A percentile compares a stretch with the other conserved stretches of the same genome.
phyloP scores from a whole-genome alignment of 345 rosid genomes.

The Sisymbrium irio region DNA sequence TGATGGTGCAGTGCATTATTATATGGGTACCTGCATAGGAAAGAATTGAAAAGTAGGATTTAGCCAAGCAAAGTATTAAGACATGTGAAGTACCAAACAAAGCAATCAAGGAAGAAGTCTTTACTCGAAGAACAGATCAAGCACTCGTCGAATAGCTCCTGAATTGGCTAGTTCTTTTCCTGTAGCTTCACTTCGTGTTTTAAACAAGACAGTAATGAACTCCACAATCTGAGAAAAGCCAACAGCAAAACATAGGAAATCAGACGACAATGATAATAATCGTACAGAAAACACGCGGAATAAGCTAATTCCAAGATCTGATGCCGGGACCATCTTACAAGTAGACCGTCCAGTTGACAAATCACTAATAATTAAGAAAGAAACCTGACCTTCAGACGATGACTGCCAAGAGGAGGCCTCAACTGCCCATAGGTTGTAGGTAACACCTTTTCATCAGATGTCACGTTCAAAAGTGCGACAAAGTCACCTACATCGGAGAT shows the following conservation, averaged over 20 bases:
- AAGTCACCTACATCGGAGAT: slow-evolving; percentile 62
- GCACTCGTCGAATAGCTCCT: slow-evolving; percentile 62
- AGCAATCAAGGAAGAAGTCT: slow-evolving; percentile 24
- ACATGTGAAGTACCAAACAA: neutral
- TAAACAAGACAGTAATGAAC: slow-evolving; percentile 86
- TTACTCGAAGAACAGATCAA: slow-evolving; percentile 89
- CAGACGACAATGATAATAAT: neutral
- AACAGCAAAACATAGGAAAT: neutral
- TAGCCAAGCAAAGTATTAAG: slow-evolving; percentile 13
- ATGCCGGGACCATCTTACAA: neutral
- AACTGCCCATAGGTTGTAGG: slow-evolving; percentile 90
- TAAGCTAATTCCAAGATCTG: neutral
- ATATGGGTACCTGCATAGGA: slow-evolving; percentile 74
- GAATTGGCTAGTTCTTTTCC: slow-evolving; percentile 83
- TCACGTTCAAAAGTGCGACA: slow-evolving; percentile 62
- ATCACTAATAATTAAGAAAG: neutral
- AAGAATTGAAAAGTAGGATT: slow-evolving; percentile 6
- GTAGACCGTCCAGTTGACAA: neutral
- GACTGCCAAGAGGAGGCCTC: slow-evolving; percentile 96
- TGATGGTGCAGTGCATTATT: slow-evolving; percentile 96
- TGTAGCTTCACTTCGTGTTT: slow-evolving; percentile 71
- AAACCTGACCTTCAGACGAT: slow-evolving; percentile 80
- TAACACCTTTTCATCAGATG: slow-evolving; percentile 77
- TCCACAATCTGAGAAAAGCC: slow-evolving; percentile 72
- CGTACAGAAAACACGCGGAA: neutral